These are phyloP conservation scores for Plantago coronopus DNA, from an alignment of 305 asterid genomes.

Conservation along the genomic window DNA sequence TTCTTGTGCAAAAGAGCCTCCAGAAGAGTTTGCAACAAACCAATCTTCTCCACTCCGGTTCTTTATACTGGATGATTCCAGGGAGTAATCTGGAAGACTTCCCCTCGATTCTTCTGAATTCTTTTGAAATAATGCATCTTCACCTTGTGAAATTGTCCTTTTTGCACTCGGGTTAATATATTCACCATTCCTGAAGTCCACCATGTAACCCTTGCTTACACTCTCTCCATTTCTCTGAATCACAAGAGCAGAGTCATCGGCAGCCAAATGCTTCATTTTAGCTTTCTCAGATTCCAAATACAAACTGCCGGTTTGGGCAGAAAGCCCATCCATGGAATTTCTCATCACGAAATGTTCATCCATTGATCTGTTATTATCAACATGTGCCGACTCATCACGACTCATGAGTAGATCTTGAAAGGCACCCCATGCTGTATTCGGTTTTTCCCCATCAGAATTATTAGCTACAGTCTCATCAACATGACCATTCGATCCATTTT, in stretches of 20 bases:
- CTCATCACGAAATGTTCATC: slow-evolving; percentile 38
- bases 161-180: slow-evolving; percentile 32
- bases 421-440: slow-evolving; percentile 52
- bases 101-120: slow-evolving; percentile 35
- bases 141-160: slow-evolving; percentile 42
- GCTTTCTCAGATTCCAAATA: slow-evolving; percentile 42
- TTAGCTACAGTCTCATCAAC: slow-evolving; percentile 26
- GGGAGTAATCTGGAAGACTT: slow-evolving; percentile 39
- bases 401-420: slow-evolving; percentile 67
- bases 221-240: slow-evolving; percentile 35
- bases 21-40: slow-evolving; percentile 46
- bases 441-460: slow-evolving; percentile 36
- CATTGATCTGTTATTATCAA: slow-evolving; percentile 29
- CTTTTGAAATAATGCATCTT: slow-evolving; percentile 31
- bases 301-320: slow-evolving; percentile 25
- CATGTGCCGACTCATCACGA: slow-evolving; percentile 39
- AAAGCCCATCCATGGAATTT: slow-evolving; percentile 30
- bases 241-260: slow-evolving; percentile 52
- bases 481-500: slow-evolving; percentile 32
- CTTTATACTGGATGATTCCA: slow-evolving; percentile 44
- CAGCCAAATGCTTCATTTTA: slow-evolving; percentile 28
- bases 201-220: slow-evolving; percentile 26
- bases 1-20: slow-evolving; percentile 26
- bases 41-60: slow-evolving; percentile 56
- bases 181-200: slow-evolving; percentile 54